Base-by-base conservation (phyloP, 306 rosid genomes). In the Betula pendula region DNA sequence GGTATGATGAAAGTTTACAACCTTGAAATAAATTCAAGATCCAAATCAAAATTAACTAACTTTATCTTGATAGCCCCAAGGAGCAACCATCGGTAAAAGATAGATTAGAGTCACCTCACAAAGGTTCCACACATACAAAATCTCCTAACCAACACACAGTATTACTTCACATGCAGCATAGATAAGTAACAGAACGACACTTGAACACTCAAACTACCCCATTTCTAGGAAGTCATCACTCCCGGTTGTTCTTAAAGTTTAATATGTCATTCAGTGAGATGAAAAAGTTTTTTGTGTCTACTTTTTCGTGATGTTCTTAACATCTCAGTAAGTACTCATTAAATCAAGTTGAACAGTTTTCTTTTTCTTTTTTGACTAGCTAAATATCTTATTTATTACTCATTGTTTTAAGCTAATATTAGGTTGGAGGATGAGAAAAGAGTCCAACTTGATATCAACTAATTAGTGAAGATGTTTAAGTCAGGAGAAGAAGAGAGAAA, bases 1-100 rank as follows among this genome's bases (percentile, higher is more conserved):
- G 71, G 45, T 70, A 27, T 13, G 19, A 29, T 45, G 53, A 12
- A n/a, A 77, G 49, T 25, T n/a, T 60, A 68, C 68, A 47, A n/a
- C 27, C 47, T 65, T 12, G 13, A 35, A 19, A 9, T 6, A 65
- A 7, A 29, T 62, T 17, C 9, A 31, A 62, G 68, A 16, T 33
- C 42, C 12, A 29, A 62, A 31, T 62, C 2, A 56, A 56, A 56
- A 56, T 20, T 56, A 56, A 16, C 13, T 2, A 56, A 27, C 42
- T 38, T 38, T 38, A 5, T 38, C 42, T 38, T 0, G 6, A 0
- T 6, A 38, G 42, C 42, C 42, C 42, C 42, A 38, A 38, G 42
- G 6, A 60, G 35, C 42, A 13, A 14, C 43, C 2, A 60, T 33
- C 19, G 10, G 22, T 15, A 60, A 60, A 29, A 60, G 40, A 38